These are phyloP conservation scores for Neoarthrinium moseri DNA, from an alignment of 2,329 filamentous ascomycete species.

Conservation along the genomic window DNA sequence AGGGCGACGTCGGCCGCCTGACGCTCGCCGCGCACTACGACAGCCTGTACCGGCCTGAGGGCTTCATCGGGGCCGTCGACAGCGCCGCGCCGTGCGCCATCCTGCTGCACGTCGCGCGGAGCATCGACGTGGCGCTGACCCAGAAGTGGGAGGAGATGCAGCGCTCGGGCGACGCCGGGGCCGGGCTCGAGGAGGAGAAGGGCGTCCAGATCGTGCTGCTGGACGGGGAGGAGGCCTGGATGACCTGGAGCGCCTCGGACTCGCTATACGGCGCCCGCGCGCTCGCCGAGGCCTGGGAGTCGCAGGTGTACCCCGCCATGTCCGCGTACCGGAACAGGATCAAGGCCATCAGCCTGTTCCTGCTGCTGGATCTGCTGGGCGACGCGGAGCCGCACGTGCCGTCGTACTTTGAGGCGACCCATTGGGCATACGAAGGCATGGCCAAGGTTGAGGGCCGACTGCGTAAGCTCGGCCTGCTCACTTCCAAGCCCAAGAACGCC, in stretches of 20 bases:
- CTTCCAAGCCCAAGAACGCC: conserved; percentile 37
- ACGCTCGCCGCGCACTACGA: conserved; percentile 95
- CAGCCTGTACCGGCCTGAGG: conserved; percentile 73
- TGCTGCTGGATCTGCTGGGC: conserved; percentile 89
- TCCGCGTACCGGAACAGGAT: conserved; percentile 76
- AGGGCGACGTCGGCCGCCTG: conserved; percentile 75
- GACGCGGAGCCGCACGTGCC: conserved; percentile 66
- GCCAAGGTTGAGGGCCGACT: conserved; percentile 73
- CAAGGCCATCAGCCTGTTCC: conserved; percentile 79
- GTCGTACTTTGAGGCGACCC: conserved; percentile 85
- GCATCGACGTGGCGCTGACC: conserved; percentile 75
- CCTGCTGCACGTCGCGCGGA: conserved; percentile 80
- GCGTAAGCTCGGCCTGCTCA: conserved; percentile 60
- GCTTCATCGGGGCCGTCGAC: conserved; percentile 92
- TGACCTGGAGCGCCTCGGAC: conserved; percentile 74
- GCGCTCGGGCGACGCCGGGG: conserved; percentile 50
- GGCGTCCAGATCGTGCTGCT: conserved; percentile 88
- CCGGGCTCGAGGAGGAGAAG: conserved; percentile 68
- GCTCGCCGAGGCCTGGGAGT: conserved; percentile 80
- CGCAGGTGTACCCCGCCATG: conserved; percentile 63
- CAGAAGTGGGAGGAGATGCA: conserved; percentile 78
- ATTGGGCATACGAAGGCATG: conserved; percentile 87
- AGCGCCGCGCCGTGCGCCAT: conserved; percentile 94
- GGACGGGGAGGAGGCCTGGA: conserved; percentile 93
- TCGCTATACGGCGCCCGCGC: conserved; percentile 83